Base-by-base conservation (phyloP, 2,329 filamentous ascomycete species). In the Exophiala oligosperma region DNA sequence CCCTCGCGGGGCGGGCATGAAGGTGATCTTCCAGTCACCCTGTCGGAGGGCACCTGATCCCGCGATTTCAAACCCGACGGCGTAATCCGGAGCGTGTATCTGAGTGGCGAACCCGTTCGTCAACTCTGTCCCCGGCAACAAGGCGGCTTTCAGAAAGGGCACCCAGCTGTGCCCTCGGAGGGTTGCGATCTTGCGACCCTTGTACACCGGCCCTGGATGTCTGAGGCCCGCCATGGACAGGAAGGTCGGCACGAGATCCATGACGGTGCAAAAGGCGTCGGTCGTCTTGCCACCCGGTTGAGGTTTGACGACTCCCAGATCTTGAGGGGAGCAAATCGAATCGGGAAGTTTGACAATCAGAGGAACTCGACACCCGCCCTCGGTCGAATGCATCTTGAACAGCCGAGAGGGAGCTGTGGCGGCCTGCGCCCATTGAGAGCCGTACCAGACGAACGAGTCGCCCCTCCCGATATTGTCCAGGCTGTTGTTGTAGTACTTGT, bases 161-260 rank as follows among this genome's bases (percentile, higher is more conserved):
- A 8, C 14, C 35, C 35, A 37, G 14, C 35, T 37, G 35, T 14
- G 35, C 7, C 35, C 35, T 14, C 35, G 35, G 35, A 37, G 35
- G 8, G 35, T 37, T 7, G 35, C 35, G 35, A 37, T 37, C 35
- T 7, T 7, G 7, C 35, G 35, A 8, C 35, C 35, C 8, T 37
- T 7, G 35, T 37, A 37, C 14, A 8, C 35, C 14, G 7, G 7
- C 7, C 35, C 35, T 14, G 35, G 35, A 63, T 85, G 81, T 40
- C 71, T 66, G 38, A 73, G 64, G 5, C 73, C 73, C 1, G 74
- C 74, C 67, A 76, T 74, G 3, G 74, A 68, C 4, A 76, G 65
- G 35, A 76, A 71, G 1, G 79, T 77, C 0, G 78, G 79, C 1
- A 76, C 72, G 2, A 81, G 71, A 57, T 81, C 78, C 78, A 81